Evolutionary conservation across 2,329 filamentous ascomycete genomes (phyloP).

Genomic region (Clonostachys solani): DNA sequence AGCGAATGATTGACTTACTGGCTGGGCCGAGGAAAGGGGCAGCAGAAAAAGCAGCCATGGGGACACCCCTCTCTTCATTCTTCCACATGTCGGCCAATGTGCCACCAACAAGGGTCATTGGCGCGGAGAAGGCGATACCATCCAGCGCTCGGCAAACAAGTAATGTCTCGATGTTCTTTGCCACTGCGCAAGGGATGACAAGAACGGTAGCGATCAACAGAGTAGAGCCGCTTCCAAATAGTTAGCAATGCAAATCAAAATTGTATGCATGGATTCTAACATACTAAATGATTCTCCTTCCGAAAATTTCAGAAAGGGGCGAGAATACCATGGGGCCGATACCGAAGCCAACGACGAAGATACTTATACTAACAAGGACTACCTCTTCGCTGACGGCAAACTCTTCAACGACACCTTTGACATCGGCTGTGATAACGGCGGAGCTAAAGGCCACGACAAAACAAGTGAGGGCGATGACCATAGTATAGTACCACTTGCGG

Average conservation of each 20-base stretch:
- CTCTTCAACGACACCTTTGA: slow-evolving; percentile 56
- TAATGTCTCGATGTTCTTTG: slow-evolving; percentile 72
- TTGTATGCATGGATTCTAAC: slow-evolving; percentile 5
- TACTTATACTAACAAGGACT: slow-evolving; percentile 63
- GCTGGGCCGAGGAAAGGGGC: slow-evolving; percentile 81
- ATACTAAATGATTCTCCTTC: slow-evolving; percentile 66
- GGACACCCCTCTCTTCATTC: slow-evolving; percentile 78
- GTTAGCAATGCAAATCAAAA: neutral
- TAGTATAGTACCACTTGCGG: slow-evolving; percentile 80
- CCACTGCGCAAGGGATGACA: slow-evolving; percentile 73
- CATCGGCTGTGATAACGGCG: slow-evolving; percentile 73
- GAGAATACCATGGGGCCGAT: slow-evolving; percentile 78
- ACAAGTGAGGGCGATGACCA: slow-evolving; percentile 74
- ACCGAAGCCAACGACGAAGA: slow-evolving; percentile 81
- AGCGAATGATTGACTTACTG: slow-evolving; percentile 26
- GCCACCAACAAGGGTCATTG: slow-evolving; percentile 82
- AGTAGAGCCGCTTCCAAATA: slow-evolving; percentile 44
- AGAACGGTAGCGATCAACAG: slow-evolving; percentile 70
- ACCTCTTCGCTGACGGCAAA: slow-evolving; percentile 72
- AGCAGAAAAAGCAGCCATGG: slow-evolving; percentile 82
- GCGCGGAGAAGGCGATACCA: slow-evolving; percentile 79
- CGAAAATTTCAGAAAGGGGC: slow-evolving; percentile 71
- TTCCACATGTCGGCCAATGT: slow-evolving; percentile 81
- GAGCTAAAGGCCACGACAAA: slow-evolving; percentile 71
- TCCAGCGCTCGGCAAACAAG: slow-evolving; percentile 74